Base-by-base conservation (phyloP, 805 yeast genomes). In the Lipomyces starkeyi region DNA sequence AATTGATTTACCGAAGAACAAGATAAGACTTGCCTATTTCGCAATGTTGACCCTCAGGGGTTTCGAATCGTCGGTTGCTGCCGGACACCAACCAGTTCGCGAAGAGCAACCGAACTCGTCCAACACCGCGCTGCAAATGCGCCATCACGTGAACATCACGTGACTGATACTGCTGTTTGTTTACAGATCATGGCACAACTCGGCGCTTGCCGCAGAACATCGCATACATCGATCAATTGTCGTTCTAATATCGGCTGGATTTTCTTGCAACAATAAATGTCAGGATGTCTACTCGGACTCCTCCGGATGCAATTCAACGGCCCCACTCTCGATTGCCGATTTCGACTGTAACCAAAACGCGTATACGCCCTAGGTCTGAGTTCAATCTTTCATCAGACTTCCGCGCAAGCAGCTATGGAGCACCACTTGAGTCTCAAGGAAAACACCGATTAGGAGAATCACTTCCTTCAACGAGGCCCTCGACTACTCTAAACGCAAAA, bases 281-380 rank as follows among this genome's bases (percentile, higher is more conserved):
- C 22, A 43, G 22, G 22, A 59, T 59, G 62, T 22, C 27, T 14
- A 54, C 47, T 27, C 60, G 52, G 11, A 66, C 66, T 3, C 66
- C 69, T 53, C 63, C 69, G 11, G 67, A 35, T n/a, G 32, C 20
- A 9, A 40, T 29, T 7, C 56, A 35, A 11, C 47, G 69, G 22
- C 61, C 63, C 17, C 64, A 55, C 40, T 66, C 69, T 34, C 52
- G 69, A 54, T 52, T 63, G 34, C 67, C 69, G 5, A 47, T 63
- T 14, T 54, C 63, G 11, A 63, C 64, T n/a, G 34, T 32, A 20
- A 32, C 47, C 29, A 25, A 35, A 17, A 13, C 67, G 40, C 47
- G 63, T 22, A 27, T 59, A 11, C 62, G 63, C 9, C 61, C 66
- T 5, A 32, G 58, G 32, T 52, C 54, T 20, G 69, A 17, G n/a